Evolutionary conservation across 1,284 basidiomycete species (phyloP).

Genomic region (Sutorius eximius): DNA sequence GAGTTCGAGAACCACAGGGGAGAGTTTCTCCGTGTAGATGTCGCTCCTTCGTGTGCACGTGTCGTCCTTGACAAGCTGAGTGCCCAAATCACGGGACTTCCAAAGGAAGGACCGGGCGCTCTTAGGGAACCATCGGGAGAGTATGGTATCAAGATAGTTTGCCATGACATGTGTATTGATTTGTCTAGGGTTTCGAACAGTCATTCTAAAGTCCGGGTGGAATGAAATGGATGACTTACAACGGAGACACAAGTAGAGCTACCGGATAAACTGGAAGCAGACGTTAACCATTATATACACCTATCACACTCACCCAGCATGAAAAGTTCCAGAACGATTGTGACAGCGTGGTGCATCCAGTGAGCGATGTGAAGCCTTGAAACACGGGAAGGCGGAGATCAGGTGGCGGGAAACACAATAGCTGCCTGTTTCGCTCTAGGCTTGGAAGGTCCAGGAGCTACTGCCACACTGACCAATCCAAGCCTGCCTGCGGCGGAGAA

Average conservation of each 20-base stretch:
- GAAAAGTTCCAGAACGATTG: neutral
- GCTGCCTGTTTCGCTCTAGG: too few relatives aligned
- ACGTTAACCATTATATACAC: neutral
- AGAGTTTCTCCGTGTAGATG: constrained; percentile 14
- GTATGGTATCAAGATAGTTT: neutral
- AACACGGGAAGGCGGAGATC: too few relatives aligned
- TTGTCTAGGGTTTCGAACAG: neutral
- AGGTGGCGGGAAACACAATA: too few relatives aligned
- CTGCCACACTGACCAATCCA: too few relatives aligned
- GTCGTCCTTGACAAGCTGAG: neutral
- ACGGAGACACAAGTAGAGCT: neutral
- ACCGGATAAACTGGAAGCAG: too few relatives aligned
- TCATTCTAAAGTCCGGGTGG: neutral
- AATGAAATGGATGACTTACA: constrained; percentile 2
- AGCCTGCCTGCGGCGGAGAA: too few relatives aligned
- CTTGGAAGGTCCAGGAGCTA: too few relatives aligned
- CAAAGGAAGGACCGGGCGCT: constrained; percentile 7
- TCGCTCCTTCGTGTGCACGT: constrained; percentile 1
- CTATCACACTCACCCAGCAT: neutral
- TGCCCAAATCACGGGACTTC: constrained; percentile 1
- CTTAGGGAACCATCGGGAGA: constrained; percentile 19
- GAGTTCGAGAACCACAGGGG: constrained; percentile 40
- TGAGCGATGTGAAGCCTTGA: too few relatives aligned
- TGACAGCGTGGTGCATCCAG: too few relatives aligned
- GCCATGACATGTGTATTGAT: constrained; percentile 5